A percentile compares a stretch with the other conserved stretches of the same genome.
Evolutionary conservation across 257 asterid species (phyloP).

Genomic region (Petrea volubilis): DNA sequence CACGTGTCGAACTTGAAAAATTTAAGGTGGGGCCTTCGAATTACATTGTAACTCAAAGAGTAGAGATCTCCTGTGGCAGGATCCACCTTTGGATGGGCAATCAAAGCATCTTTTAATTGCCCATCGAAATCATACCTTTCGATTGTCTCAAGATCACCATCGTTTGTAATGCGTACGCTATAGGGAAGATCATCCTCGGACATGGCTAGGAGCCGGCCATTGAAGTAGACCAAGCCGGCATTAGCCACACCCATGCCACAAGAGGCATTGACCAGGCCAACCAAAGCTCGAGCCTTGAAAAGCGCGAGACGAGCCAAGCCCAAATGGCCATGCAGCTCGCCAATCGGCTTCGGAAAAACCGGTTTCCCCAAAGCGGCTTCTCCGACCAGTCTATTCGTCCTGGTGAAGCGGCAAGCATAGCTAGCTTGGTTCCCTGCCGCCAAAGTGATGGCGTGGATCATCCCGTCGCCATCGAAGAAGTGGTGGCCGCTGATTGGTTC

Average conservation of each 20-base stretch:
- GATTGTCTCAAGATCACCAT: slow-evolving; percentile 51
- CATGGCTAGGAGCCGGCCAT: slow-evolving; percentile 52
- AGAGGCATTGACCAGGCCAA: slow-evolving; percentile 34
- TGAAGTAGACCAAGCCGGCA: slow-evolving; percentile 50
- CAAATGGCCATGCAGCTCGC: slow-evolving; percentile 62
- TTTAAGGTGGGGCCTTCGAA: slow-evolving; percentile 44
- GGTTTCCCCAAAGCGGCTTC: slow-evolving; percentile 51
- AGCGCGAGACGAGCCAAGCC: slow-evolving; percentile 60
- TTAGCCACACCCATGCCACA: slow-evolving; percentile 51
- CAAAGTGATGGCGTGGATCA: slow-evolving; percentile 59
- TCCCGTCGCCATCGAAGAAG: slow-evolving; percentile 71
- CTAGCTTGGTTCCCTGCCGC: slow-evolving; percentile 36
- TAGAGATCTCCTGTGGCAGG: slow-evolving; percentile 54
- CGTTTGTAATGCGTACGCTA: slow-evolving; percentile 24
- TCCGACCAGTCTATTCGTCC: slow-evolving; percentile 42
- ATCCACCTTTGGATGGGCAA: slow-evolving; percentile 70
- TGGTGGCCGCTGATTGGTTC: slow-evolving; percentile 59
- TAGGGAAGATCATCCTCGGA: slow-evolving; percentile 72
- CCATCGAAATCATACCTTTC: slow-evolving; percentile 50
- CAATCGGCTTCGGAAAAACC: slow-evolving; percentile 58
- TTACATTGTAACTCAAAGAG: slow-evolving; percentile 47
- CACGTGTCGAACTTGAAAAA: slow-evolving; percentile 38
- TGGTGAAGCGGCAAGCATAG: slow-evolving; percentile 58
- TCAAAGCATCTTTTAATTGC: slow-evolving; percentile 39
- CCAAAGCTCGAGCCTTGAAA: slow-evolving; percentile 32